phyloP scores from a whole-genome alignment of 345 rosid species.

The Jatropha curcas region DNA sequence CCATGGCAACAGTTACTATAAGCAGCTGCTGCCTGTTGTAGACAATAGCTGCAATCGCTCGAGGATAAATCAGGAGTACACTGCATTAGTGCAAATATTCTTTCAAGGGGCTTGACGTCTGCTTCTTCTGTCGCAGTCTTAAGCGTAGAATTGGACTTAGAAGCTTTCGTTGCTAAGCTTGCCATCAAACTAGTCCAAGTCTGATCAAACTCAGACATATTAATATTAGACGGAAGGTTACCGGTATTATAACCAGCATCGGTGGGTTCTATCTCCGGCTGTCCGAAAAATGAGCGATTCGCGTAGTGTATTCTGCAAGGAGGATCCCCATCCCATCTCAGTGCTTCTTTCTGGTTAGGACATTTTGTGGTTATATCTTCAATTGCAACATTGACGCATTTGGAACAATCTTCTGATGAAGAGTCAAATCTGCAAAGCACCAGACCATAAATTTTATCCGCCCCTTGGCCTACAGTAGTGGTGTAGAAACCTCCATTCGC shows the following conservation, averaged over 20 bases:
- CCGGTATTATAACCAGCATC: not conserved
- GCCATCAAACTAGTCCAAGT: slow-evolving; percentile 40
- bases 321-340: slow-evolving; percentile 6
- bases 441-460: slow-evolving; percentile 24
- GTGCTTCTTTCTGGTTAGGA: slow-evolving; percentile 14
- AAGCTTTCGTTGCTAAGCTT: slow-evolving; percentile 14
- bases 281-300: slow-evolving; percentile 26
- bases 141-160: slow-evolving; percentile 28
- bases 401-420: slow-evolving; percentile 26
- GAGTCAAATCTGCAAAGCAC: slow-evolving; percentile 41
- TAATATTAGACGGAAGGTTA: slow-evolving; percentile 15
- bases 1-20: not conserved
- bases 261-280: slow-evolving; percentile 23
- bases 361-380: slow-evolving; percentile 17
- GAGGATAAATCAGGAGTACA: not conserved
- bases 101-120: slow-evolving; percentile 7
- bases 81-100: slow-evolving; percentile 25
- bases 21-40: not conserved
- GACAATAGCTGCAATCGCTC: not conserved
- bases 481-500: slow-evolving; percentile 29
- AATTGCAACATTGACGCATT: slow-evolving; percentile 21
- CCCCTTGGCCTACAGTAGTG: slow-evolving; percentile 25
- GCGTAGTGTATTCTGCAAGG: slow-evolving; percentile 46
- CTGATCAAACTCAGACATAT: slow-evolving; percentile 22
- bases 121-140: slow-evolving; percentile 30